These are phyloP conservation scores for Candida freyschussii DNA, from an alignment of 1,139 yeast genomes.

Conservation along the genomic window DNA sequence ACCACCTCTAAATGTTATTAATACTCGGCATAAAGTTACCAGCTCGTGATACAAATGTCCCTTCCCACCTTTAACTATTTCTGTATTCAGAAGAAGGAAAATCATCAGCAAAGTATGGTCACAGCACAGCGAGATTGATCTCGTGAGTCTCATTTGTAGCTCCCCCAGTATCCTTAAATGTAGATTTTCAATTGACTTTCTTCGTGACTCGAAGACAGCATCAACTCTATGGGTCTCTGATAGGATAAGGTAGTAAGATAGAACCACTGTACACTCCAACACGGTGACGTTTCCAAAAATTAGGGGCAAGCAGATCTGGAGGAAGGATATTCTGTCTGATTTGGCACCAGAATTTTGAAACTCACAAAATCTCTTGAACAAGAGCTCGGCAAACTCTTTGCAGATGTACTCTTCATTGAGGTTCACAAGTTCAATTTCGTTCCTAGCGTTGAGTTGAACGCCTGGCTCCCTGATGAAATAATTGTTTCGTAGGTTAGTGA, in stretches of 20 bases:
- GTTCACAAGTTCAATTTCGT: constrained; percentile 6
- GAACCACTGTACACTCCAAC: constrained; percentile 4
- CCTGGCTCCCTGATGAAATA: constrained; percentile 7
- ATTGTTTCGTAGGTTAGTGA: constrained; percentile 1
- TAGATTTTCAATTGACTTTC: constrained; percentile 1
- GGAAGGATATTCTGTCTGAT: constrained; percentile 4
- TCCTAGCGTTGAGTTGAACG: constrained; percentile 3
- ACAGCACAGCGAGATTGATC: constrained; percentile 5
- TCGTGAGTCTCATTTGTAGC: constrained; percentile 3
- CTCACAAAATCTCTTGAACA: constrained; percentile 6
- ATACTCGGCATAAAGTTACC: neutral
- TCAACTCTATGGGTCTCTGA: neutral
- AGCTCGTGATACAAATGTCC: constrained; percentile 5
- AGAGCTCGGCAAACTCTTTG: constrained; percentile 1
- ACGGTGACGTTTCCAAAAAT: constrained; percentile 9
- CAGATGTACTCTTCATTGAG: constrained; percentile 1
- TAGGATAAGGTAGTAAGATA: constrained; percentile 1
- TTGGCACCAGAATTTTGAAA: neutral
- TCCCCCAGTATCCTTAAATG: constrained; percentile 5
- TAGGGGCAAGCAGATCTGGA: constrained; percentile 8
- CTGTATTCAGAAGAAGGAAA: constrained; percentile 5
- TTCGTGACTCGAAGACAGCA: no score
- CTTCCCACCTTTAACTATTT: constrained; percentile 5
- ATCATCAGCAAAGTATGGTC: constrained; percentile 8
- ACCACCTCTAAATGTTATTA: constrained; percentile 8